These are phyloP conservation scores for Aureobasidium musti DNA, from an alignment of 2,329 filamentous ascomycete species.

Conservation along the genomic window DNA sequence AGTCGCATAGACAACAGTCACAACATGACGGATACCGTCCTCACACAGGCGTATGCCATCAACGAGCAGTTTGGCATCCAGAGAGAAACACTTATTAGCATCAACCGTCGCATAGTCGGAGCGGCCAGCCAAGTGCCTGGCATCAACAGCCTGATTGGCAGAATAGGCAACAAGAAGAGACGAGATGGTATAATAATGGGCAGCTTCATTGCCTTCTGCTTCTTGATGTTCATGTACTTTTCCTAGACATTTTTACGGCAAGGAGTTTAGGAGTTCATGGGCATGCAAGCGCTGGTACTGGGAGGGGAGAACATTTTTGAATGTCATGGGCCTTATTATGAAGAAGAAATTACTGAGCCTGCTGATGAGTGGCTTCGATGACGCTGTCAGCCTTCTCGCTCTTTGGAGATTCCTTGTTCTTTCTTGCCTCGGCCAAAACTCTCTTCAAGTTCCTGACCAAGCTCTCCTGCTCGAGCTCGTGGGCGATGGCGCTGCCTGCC, in stretches of 20 bases:
- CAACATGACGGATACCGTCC: constrained; percentile 81
- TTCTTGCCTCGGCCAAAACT: constrained; percentile 58
- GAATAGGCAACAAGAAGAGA: constrained; percentile 92
- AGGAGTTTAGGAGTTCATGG: constrained; percentile 7
- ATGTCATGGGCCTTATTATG: not conserved
- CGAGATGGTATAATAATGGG: constrained; percentile 94
- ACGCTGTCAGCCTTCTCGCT: constrained; percentile 7
- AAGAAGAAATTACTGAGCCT: not conserved
- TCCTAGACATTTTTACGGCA: constrained; percentile 48
- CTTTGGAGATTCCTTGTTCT: constrained; percentile 14
- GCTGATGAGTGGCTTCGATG: not conserved
- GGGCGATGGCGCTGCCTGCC: constrained; percentile 77
- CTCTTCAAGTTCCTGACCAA: constrained; percentile 65
- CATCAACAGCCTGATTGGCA: constrained; percentile 85
- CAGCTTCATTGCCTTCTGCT: constrained; percentile 87
- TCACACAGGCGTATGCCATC: constrained; percentile 94
- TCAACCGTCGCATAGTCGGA: constrained; percentile 85
- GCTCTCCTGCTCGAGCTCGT: constrained; percentile 65
- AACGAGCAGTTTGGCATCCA: constrained; percentile 89
- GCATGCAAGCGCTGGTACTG: constrained; percentile 1
- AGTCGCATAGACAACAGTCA: constrained; percentile 84
- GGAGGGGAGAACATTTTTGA: constrained; percentile 16
- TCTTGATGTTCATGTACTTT: constrained; percentile 81
- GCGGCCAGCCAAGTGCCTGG: constrained; percentile 91
- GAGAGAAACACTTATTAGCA: constrained; percentile 81